These are phyloP conservation scores for Globisporangium sylvaticum DNA, from an alignment of 352 stramenopile species.

Conservation along the genomic window DNA sequence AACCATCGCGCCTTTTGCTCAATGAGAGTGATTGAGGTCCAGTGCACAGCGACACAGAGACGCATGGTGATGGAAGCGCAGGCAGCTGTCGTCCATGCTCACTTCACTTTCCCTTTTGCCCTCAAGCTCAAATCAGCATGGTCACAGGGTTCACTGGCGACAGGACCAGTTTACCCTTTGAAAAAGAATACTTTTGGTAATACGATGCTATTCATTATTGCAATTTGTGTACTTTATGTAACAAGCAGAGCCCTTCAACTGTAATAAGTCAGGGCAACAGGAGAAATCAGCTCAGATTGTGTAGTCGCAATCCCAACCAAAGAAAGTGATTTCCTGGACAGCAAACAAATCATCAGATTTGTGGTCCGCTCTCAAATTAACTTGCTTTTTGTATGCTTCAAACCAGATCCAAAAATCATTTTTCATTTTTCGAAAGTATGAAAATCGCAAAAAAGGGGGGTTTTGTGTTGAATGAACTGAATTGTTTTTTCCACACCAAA, in stretches of 20 bases:
- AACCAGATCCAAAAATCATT: not conserved
- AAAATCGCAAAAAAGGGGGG: not conserved
- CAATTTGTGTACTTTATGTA: not conserved
- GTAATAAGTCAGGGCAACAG: not conserved
- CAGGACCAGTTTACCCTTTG: not conserved
- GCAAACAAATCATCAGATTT: not conserved
- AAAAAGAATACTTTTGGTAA: not conserved
- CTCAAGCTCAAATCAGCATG: slow-evolving; percentile 5
- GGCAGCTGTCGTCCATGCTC: not conserved
- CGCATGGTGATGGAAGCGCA: not conserved
- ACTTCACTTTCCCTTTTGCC: not conserved
- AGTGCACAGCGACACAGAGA: not conserved
- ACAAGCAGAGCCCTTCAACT: not conserved
- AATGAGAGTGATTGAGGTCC: not conserved
- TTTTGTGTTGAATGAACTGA: not conserved
- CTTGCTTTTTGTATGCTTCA: slow-evolving; percentile 3
- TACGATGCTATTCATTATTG: not conserved
- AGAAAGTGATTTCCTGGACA: slow-evolving; percentile 1
- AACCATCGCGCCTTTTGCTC: slow-evolving; percentile 3
- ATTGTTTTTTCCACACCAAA: not conserved
- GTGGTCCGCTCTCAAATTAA: not conserved
- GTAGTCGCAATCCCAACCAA: too few relatives aligned
- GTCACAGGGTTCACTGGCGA: not conserved
- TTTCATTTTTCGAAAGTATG: not conserved
- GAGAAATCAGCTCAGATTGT: not conserved